phyloP scores from a whole-genome alignment of 192 early-diverging fungal genomes.

The Coemansia sp. region DNA sequence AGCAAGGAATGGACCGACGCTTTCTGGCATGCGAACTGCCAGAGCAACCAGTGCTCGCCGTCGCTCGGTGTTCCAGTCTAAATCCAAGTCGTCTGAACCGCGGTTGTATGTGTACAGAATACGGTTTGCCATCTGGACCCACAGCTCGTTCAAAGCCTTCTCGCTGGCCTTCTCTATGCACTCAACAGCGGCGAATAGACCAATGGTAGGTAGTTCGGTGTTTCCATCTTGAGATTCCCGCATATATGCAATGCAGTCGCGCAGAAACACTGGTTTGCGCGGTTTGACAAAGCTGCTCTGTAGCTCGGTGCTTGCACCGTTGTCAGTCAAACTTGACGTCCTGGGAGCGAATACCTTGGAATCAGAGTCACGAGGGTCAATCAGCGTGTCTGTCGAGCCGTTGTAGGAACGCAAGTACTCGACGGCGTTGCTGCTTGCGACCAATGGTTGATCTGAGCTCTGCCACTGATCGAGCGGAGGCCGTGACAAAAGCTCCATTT shows the following conservation, averaged over 20 bases:
- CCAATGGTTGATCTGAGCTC: no score
- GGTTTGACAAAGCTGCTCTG: slow-evolving; percentile 35
- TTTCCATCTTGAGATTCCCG: slow-evolving; percentile 1
- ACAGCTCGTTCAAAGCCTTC: slow-evolving; percentile 34
- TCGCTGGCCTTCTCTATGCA: slow-evolving; percentile 24
- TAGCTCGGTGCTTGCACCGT: slow-evolving; percentile 7
- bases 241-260: slow-evolving; percentile 23
- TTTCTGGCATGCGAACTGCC: slow-evolving; percentile 20
- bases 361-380: no score
- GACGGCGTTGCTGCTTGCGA: no score
- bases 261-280: slow-evolving; percentile 37
- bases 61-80: slow-evolving; percentile 31
- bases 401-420: no score
- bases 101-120: slow-evolving; percentile 37
- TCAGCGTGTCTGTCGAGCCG: no score
- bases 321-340: slow-evolving; percentile 17
- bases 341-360: slow-evolving; percentile 40
- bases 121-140: slow-evolving; percentile 32
- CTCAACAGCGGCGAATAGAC: slow-evolving; percentile 26
- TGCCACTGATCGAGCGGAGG: no score
- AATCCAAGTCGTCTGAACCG: slow-evolving; percentile 32
- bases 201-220: slow-evolving; percentile 20
- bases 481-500: slow-evolving; percentile 11
- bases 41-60: slow-evolving; percentile 25
- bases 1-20: slow-evolving; percentile 38